Conservation (phyloP, 2,329 filamentous ascomycete genomes). For the Dactylonectria macrodidyma region DNA sequence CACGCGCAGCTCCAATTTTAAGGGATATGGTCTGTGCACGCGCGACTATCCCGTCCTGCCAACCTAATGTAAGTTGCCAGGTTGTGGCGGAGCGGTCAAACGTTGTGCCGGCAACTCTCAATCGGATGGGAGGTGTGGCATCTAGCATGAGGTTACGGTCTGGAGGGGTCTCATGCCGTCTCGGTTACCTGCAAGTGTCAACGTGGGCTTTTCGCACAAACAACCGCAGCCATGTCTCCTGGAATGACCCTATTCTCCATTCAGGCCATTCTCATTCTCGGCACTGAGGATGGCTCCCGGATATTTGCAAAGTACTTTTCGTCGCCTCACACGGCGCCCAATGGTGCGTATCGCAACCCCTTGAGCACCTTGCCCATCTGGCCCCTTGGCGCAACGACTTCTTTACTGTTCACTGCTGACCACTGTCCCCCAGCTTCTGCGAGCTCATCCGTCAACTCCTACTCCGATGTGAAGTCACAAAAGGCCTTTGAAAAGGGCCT, state of each 20-base stretch:
- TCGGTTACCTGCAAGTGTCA: conserved; percentile 36
- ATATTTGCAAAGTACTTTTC: conserved; percentile 96
- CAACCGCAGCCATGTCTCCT: conserved; percentile 72
- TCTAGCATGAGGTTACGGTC: conserved; percentile 49
- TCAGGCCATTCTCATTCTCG: conserved; percentile 84
- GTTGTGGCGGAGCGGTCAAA: conserved; percentile 49
- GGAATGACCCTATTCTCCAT: conserved; percentile 83
- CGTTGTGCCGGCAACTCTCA: conserved; percentile 46
- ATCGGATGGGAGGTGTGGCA: conserved; percentile 43
- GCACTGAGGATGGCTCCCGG: conserved; percentile 89
- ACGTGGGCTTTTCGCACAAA: conserved; percentile 28
- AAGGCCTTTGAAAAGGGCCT: conserved; percentile 97
- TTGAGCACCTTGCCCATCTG: conserved; percentile 12
- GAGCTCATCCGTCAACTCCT: conserved; percentile 78
- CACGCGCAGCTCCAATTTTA: conserved; percentile 35
- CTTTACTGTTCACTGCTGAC: conserved; percentile 37
- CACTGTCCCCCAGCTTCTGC: conserved; percentile 53
- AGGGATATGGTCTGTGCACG: conserved; percentile 44
- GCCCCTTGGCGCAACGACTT: conserved; percentile 41
- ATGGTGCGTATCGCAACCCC: conserved; percentile 49
- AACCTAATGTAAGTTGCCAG: conserved; percentile 8
- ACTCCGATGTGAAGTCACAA: conserved; percentile 91
- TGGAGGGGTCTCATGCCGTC: conserved; percentile 49
- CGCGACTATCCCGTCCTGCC: conserved; percentile 34
- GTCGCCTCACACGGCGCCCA: conserved; percentile 68